phyloP scores from a whole-genome alignment of 345 rosid genomes.

The Linum usitatissimum region DNA sequence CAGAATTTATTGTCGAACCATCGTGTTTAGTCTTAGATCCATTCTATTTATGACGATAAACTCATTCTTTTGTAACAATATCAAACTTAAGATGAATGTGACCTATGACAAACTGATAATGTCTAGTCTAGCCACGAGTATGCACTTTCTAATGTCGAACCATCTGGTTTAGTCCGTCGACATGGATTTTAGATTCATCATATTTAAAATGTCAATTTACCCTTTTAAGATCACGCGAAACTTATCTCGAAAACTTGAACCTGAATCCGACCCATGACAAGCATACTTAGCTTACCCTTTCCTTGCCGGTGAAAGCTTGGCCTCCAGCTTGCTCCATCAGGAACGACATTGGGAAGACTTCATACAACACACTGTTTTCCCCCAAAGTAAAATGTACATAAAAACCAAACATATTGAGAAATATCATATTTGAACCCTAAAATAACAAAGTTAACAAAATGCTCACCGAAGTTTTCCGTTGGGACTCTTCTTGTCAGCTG shows the following conservation, averaged over 20 bases:
- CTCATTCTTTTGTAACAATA: too few species aligned
- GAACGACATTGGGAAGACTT: constrained; percentile 96
- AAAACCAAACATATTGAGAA: not conserved
- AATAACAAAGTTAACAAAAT: not conserved
- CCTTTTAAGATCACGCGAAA: not conserved
- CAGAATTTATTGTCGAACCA: too few species aligned
- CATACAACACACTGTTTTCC: constrained; percentile 61
- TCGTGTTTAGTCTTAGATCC: too few species aligned
- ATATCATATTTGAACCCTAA: not conserved
- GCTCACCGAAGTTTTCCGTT: constrained; percentile 86
- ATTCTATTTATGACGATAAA: too few species aligned
- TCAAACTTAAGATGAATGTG: too few species aligned
- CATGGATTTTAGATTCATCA: not conserved
- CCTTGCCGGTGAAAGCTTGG: constrained; percentile 80
- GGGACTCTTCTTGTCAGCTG: constrained; percentile 91
- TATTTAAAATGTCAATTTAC: not conserved
- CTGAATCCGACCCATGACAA: not conserved
- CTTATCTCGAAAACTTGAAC: not conserved
- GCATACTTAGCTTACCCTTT: constrained; percentile 40
- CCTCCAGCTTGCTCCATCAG: constrained; percentile 98
- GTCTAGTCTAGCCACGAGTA: too few species aligned
- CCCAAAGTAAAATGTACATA: constrained; percentile 5
- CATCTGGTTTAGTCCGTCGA: not conserved
- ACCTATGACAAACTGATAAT: too few species aligned
- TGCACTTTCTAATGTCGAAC: too few species aligned